These are phyloP conservation scores for Casuarina equisetifolia DNA, from an alignment of 306 rosid species.

Conservation along the genomic window DNA sequence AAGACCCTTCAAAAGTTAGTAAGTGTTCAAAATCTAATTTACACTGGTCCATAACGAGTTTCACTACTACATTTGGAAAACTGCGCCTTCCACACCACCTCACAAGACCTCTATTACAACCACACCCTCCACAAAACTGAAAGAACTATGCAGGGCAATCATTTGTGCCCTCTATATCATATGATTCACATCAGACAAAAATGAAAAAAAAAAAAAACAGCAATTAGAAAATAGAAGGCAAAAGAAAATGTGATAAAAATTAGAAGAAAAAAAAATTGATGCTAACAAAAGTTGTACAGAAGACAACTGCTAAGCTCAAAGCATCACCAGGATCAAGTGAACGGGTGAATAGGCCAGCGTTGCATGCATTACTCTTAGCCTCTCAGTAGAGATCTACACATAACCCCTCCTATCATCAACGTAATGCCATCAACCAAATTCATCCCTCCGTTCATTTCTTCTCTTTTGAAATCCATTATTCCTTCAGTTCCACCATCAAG, in stretches of 20 bases:
- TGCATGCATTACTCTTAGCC: conserved; percentile 37
- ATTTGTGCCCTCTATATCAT: conserved; percentile 45
- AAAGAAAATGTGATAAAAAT: conserved; percentile 34
- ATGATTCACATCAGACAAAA: conserved; percentile 30
- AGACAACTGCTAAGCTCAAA: conserved; percentile 48
- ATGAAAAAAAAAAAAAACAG: conserved; percentile 3
- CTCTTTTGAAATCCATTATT: conserved; percentile 24
- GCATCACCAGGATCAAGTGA: conserved; percentile 39
- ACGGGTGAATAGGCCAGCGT: conserved; percentile 34
- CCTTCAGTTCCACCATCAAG: conserved; percentile 39
- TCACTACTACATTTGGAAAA: conserved; percentile 40
- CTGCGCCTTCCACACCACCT: conserved; percentile 31
- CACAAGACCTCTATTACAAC: conserved; percentile 29
- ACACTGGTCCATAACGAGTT: conserved; percentile 32
- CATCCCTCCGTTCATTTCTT: conserved; percentile 36
- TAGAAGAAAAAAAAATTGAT: conserved; percentile 42
- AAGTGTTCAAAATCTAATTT: conserved; percentile 34
- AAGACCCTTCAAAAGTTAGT: conserved; percentile 1
- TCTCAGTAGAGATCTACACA: conserved; percentile 53
- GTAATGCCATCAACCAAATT: conserved; percentile 39
- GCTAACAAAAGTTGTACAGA: conserved; percentile 53
- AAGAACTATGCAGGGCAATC: conserved; percentile 38
- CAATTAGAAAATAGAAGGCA: background rate
- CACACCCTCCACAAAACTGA: conserved; percentile 33
- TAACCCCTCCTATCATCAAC: conserved; percentile 39